Evolutionary conservation across 2,329 filamentous ascomycete species (phyloP), one percentile per base, ranked within the genome.

Genomic region (Talaromyces amestolkiae): DNA sequence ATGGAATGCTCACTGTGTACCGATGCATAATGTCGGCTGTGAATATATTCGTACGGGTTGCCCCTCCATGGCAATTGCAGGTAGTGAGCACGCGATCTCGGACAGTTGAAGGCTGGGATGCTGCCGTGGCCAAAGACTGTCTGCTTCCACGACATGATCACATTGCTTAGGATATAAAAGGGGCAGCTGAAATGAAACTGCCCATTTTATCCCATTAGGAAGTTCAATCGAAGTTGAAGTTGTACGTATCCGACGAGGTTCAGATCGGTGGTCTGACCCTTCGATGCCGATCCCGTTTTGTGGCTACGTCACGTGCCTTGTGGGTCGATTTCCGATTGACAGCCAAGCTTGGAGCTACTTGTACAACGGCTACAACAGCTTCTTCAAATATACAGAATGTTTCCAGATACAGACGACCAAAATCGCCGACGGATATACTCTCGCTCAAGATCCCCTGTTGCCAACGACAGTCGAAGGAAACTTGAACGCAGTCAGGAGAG

Each of bases 141-240:
- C 35, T 78, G 69, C 71, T 81, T 83, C 75, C 80, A 84, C 65
- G 83, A 74, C 80, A 84, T 83, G 70, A 70, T 74, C 71, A 72
- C 76, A 79, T 79, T 67, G 63, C 22, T 70, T 72, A 69, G 49
- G 67, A 69, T 35, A 45, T 11, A 11, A 37, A 24, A 11, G 2
- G 68, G 70, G 68, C 65, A 68, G 65, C 33, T 35, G 39, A 15
- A 41, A 60, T 63, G 3, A 39, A 51, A 67, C 31, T 67, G 10
- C 66, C 49, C 54, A 60, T 64, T 37, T 19, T 22, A 9, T 39
- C 33, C 53, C 6, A 17, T 24, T 15, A 15, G 53, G 37, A 19
- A 37, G n/a, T 15, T 22, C 11, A 35, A 39, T 39, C 33, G 53
- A 56, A 24, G 53, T 37, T 56, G 31, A 56, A 33, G 31, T 56